Evolutionary conservation across 1,284 basidiomycete genomes (phyloP).

Genomic region (Mycena citricolor): DNA sequence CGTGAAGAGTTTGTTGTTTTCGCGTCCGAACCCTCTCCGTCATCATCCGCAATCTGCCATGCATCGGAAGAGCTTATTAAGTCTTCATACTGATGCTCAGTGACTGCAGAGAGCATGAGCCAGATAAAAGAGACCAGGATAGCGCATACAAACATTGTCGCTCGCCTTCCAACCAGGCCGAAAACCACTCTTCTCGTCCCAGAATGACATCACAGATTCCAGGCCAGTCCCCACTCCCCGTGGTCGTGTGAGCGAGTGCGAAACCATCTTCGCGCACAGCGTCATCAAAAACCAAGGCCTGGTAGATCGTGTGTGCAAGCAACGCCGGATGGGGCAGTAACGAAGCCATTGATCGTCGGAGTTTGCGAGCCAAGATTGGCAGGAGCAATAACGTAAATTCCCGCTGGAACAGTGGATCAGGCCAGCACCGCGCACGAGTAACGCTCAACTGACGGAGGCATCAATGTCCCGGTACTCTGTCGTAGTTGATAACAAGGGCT

Average conservation of each 20-base stretch:
- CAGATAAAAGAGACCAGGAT: slow-evolving; percentile 2
- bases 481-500: slow-evolving; percentile 64
- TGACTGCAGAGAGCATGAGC: slow-evolving; percentile 46
- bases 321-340: slow-evolving; percentile 80
- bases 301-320: slow-evolving; percentile 94
- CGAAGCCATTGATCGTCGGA: slow-evolving; percentile 72
- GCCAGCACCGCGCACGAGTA: slow-evolving; percentile 1
- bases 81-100: slow-evolving; percentile 77
- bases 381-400: slow-evolving; percentile 78
- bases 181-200: slow-evolving; percentile 85
- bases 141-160: slow-evolving; percentile 67
- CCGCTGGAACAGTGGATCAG: slow-evolving; percentile 45
- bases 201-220: slow-evolving; percentile 84
- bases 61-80: slow-evolving; percentile 82
- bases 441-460: slow-evolving; percentile 63
- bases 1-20: slow-evolving; percentile 78
- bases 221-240: slow-evolving; percentile 52
- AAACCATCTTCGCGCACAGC: slow-evolving; percentile 79
- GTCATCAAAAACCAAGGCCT: slow-evolving; percentile 87
- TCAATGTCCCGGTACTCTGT: slow-evolving; percentile 66
- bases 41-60: slow-evolving; percentile 83
- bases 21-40: slow-evolving; percentile 44
- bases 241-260: slow-evolving; percentile 51
- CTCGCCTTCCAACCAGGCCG: slow-evolving; percentile 87
- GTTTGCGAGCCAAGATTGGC: slow-evolving; percentile 69